Conservation (phyloP, 2,329 filamentous ascomycete species). For the Ciborinia camelliae region DNA sequence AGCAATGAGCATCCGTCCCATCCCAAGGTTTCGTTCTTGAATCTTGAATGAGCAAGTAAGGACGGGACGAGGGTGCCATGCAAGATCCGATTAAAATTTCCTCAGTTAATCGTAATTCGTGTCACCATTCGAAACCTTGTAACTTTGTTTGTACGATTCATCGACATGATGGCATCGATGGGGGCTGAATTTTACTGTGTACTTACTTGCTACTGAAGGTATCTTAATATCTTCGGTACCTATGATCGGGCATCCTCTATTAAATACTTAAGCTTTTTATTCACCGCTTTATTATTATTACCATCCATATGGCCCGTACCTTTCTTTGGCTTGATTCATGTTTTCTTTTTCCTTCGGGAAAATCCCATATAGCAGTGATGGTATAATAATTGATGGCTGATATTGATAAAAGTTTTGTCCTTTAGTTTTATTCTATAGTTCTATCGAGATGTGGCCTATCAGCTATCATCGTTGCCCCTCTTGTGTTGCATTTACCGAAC, state of each 20-base stretch:
- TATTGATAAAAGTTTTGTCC: not conserved
- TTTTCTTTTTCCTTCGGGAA: not conserved
- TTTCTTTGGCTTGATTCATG: conserved; percentile 10
- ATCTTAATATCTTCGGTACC: too few relatives aligned
- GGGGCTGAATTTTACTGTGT: not conserved
- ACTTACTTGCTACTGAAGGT: not conserved
- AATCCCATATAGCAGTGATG: not conserved
- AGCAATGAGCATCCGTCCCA: too few relatives aligned
- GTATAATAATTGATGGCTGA: not conserved
- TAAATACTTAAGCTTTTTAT: not conserved
- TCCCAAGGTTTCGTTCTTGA: not conserved
- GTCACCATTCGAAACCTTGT: conserved; percentile 14
- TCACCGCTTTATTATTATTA: conserved; percentile 12
- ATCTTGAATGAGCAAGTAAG: not conserved
- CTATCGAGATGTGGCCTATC: not conserved
- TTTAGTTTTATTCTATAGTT: not conserved
- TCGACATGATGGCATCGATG: not conserved
- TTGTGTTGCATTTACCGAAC: not conserved
- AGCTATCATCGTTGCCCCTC: not conserved
- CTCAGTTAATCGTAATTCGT: not conserved
- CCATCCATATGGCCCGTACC: not conserved
- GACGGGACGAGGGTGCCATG: conserved; percentile 8
- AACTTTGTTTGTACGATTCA: conserved; percentile 11
- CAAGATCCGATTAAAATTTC: conserved; percentile 12
- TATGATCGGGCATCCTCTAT: too few relatives aligned